Evolutionary conservation across 768 basidiomycete genomes (phyloP).

Genomic region (Gymnopilus junonius): DNA sequence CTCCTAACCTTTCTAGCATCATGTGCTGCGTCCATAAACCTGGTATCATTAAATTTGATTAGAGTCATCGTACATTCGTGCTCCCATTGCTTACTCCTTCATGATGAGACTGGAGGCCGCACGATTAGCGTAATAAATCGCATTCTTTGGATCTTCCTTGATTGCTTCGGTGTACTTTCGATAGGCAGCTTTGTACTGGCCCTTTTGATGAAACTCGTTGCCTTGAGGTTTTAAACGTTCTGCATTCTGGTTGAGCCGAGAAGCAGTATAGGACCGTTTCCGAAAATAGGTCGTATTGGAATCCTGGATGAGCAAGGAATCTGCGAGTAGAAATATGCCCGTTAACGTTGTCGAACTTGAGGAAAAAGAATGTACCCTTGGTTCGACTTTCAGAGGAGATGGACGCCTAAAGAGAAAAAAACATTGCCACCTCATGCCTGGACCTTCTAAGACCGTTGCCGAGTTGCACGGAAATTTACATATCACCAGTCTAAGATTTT

Average conservation of each 20-base stretch:
- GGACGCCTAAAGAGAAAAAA: too few species aligned
- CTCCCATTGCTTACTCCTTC: constrained; percentile 33
- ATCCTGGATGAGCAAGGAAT: neutral
- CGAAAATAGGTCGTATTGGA: neutral
- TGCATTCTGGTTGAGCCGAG: constrained; percentile 10
- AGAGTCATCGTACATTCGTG: neutral
- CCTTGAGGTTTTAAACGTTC: constrained; percentile 44
- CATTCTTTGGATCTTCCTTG: constrained; percentile 38
- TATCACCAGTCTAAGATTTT: too few species aligned
- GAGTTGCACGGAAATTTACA: too few species aligned
- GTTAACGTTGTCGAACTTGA: neutral
- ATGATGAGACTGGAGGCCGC: constrained; percentile 43
- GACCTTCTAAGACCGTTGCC: too few species aligned
- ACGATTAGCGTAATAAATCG: constrained; percentile 48
- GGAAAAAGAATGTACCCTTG: too few species aligned
- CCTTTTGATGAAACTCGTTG: constrained; percentile 40
- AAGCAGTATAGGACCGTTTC: neutral
- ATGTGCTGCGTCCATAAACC: constrained; percentile 34
- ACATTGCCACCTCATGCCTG: too few species aligned
- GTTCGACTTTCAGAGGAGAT: too few species aligned
- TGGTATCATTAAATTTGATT: constrained; percentile 4
- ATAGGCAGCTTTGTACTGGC: constrained; percentile 38
- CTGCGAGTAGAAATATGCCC: neutral
- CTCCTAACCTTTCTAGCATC: constrained; percentile 34
- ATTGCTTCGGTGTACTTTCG: constrained; percentile 48